Evolutionary conservation across 164 flowering plant species (phyloP), one percentile per base, ranked within the genome.

Genomic region (Sextonia rubra): DNA sequence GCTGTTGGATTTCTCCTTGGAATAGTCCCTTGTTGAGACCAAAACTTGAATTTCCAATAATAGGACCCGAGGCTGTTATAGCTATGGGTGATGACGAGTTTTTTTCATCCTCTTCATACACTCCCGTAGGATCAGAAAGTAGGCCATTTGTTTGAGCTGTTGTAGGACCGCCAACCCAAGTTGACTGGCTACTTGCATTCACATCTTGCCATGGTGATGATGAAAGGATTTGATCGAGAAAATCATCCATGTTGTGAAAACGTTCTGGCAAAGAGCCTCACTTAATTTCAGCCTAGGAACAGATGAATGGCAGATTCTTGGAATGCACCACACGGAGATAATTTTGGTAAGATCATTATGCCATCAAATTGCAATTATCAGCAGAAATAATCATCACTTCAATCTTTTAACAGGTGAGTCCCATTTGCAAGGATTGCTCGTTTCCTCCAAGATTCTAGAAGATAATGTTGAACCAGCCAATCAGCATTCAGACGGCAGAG

Each of bases 131-230:
- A 68, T 74, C 67, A 7, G 75, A 23, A 52, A 78, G 81, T 47
- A 81, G 20, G 20, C 77, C 73, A 68, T 76, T 71, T 24, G 77
- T 68, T 69, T 78, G 58, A 52, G 58, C 68, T 61, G 55, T 24
- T 61, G 73, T 25, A 44, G 49, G 63, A 37, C 63, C 77, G 62
- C 71, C 71, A 48, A 64, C 56, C 81, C 81, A 81, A 69, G 83
- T 76, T 27, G 77, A 61, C 64, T 71, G 73, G 61, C 69, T 75
- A 7, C 71, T 37, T 18, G 64, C 64, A 77, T 68, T 75, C 60
- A 37, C 72, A 52, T 76, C 81, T 17, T 77, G 26, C 81, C 83
- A 76, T 63, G 81, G 69, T 52, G 81, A 73, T 32, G 83, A 76
- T n/a, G 79, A 73, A 47, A 81, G 64, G 32, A 73, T 27, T 9